Evolutionary conservation across 768 basidiomycete species (phyloP).

Genomic region (Tephrocybe sp.): DNA sequence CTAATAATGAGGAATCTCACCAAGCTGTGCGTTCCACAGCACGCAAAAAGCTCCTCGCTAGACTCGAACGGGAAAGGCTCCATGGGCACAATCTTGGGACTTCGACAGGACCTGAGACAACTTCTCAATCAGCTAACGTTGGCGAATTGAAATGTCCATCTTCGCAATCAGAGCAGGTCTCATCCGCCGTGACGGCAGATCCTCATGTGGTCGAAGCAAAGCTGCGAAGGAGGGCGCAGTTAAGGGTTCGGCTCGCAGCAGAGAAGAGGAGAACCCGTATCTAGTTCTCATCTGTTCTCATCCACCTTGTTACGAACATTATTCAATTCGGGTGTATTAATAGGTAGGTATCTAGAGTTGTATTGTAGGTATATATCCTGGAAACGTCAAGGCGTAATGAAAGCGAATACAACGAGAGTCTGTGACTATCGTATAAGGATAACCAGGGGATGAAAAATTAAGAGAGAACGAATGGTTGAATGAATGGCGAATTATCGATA

Average conservation of each 20-base stretch:
- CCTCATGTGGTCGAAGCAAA: conserved; percentile 36
- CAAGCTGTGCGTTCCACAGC: conserved; percentile 14
- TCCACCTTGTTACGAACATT: not conserved
- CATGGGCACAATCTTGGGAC: conserved; percentile 20
- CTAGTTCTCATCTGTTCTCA: not conserved
- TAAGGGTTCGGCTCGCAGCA: conserved; percentile 46
- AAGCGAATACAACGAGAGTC: conserved; percentile 4
- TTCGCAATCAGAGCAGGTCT: not conserved
- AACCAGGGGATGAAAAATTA: not conserved
- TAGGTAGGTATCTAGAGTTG: conserved; percentile 6
- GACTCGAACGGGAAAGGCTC: conserved; percentile 43
- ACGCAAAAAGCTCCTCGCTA: conserved; percentile 38
- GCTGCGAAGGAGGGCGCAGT: conserved; percentile 45
- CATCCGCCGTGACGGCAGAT: conserved; percentile 11
- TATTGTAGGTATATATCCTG: conserved; percentile 2
- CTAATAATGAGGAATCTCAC: conserved; percentile 8
- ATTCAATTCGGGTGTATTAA: not conserved
- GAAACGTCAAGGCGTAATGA: not conserved
- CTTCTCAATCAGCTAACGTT: conserved; percentile 12
- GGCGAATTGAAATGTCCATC: conserved; percentile 1
- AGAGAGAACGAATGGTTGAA: too few species aligned
- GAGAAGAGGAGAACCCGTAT: conserved; percentile 29
- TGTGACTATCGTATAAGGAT: not conserved
- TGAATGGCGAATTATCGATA: conserved; percentile 7
- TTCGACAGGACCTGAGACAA: conserved; percentile 15